Percentiles rank a stretch among this genome's conserved stretches.
Conservation (phyloP, 2,329 filamentous ascomycete genomes). For the Aspergillus caelatus region DNA sequence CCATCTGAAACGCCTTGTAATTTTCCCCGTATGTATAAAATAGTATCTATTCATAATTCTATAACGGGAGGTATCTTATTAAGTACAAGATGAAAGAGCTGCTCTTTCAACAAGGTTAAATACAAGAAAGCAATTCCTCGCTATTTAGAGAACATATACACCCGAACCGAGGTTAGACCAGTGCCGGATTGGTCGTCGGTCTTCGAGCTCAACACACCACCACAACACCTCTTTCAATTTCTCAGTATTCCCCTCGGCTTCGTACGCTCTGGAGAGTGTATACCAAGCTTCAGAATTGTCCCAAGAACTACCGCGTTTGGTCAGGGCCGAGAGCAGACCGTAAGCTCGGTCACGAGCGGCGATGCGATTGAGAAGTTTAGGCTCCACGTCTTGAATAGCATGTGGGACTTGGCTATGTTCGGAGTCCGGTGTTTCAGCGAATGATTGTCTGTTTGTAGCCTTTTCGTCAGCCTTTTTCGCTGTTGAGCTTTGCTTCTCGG, state of each 20-base stretch:
- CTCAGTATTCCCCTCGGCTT: constrained; percentile 80
- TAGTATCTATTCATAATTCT: constrained; percentile 18
- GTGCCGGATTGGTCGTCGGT: constrained; percentile 74
- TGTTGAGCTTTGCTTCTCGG: constrained; percentile 16
- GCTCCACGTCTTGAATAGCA: constrained; percentile 47
- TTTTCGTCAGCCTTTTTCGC: constrained; percentile 11
- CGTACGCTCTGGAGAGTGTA: constrained; percentile 80
- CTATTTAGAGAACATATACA: constrained; percentile 63
- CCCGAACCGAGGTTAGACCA: constrained; percentile 73
- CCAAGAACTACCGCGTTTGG: constrained; percentile 85
- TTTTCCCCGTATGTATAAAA: constrained; percentile 6
- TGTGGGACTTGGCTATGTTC: neutral
- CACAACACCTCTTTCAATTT: constrained; percentile 92
- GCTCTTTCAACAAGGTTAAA: constrained; percentile 1
- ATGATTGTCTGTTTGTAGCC: neutral
- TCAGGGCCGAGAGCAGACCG: constrained; percentile 77
- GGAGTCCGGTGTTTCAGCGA: constrained; percentile 1
- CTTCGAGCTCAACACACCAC: constrained; percentile 97
- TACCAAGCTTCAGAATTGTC: constrained; percentile 94
- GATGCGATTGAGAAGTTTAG: constrained; percentile 78
- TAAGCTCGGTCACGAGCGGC: constrained; percentile 88
- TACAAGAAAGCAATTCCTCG: neutral
- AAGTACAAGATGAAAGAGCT: constrained; percentile 16
- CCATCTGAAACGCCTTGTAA: constrained; percentile 6
- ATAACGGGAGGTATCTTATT: constrained; percentile 32